Conservation (phyloP, 371 early-diverging fungal genomes). For the Apophysomyces sp. region DNA sequence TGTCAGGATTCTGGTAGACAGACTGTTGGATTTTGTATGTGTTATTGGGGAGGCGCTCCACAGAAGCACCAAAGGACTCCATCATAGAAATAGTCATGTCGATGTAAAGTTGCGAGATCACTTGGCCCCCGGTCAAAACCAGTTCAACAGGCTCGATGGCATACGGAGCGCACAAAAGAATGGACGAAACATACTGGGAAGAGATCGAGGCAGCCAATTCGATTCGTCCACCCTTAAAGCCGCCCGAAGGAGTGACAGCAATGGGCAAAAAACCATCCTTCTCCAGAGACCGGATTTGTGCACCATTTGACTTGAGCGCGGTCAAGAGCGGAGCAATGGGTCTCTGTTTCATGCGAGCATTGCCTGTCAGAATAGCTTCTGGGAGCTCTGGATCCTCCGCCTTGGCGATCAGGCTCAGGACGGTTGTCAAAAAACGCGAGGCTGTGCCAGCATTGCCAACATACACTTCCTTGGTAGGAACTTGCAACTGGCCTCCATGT, state of each 20-base stretch:
- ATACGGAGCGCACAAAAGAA: conserved; percentile 94
- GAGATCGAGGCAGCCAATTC: conserved; percentile 90
- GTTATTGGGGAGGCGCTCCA: conserved; percentile 75
- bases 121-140: conserved; percentile 86
- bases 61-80: conserved; percentile 88
- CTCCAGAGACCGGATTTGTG: conserved; percentile 75
- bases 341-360: conserved; percentile 96
- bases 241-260: conserved; percentile 71
- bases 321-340: conserved; percentile 91
- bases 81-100: conserved; percentile 99
- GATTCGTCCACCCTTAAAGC: conserved; percentile 88
- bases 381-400: conserved; percentile 14
- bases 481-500: conserved; percentile 71
- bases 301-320: conserved; percentile 82
- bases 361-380: conserved; percentile 85
- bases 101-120: conserved; percentile 97
- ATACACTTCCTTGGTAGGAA: conserved; percentile 82
- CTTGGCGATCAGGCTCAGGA: conserved; percentile 70
- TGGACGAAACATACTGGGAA: conserved; percentile 97
- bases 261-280: conserved; percentile 88
- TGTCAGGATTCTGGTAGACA: conserved; percentile 77
- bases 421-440: conserved; percentile 92
- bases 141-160: conserved; percentile 80
- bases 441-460: conserved; percentile 99
- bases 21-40: conserved; percentile 81